Base-by-base conservation (phyloP, 345 rosid genomes). In the Rhodamnia rubescens region DNA sequence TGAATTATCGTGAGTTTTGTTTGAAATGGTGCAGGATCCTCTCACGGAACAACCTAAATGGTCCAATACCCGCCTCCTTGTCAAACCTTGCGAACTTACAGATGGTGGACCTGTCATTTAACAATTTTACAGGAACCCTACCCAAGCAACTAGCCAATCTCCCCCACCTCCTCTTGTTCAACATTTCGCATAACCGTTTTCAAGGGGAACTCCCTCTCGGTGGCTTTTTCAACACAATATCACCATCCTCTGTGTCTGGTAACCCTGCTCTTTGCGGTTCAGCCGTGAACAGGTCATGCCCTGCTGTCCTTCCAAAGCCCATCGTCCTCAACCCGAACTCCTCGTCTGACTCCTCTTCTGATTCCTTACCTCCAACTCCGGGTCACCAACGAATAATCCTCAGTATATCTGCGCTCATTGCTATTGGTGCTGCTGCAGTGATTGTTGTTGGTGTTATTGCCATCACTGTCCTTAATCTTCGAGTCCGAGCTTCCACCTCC, bases 351-450 rank as follows among this genome's bases (percentile, higher is more conserved):
- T 88, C 95, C 29, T 83, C 93, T 32, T 84, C 94, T 7, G 98
- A 91, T 83, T 85, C 81, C 22, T 27, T 87, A 24, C 92, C 93
- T 84, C 84, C 92, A 20, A 90, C 87, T 84, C n/a, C 85, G 18
- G 93, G 91, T 61, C 98, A 95, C 91, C 93, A 92, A 86, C 90
- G 98, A 85, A 95, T 92, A 82, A 94, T 95, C 74, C 96, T 97
- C 78, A 97, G 99, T 88, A 95, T 97, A 58, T 97, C 99, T 59
- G 93, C 98, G 56, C 94, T 97, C 69, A 91, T 97, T 87, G 99
- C 99, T 84, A 97, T 97, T 54, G 98, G 98, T 85, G 99, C 99
- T n/a, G 99, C 99, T 84, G 98, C 97, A 83, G 91, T 93, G 87
- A 97, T 97, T 86, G 93, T 94, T 64, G 89, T 96, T 82, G 99